Conservation (phyloP, 495 filamentous ascomycete species). For the Cetradonia linearis region DNA sequence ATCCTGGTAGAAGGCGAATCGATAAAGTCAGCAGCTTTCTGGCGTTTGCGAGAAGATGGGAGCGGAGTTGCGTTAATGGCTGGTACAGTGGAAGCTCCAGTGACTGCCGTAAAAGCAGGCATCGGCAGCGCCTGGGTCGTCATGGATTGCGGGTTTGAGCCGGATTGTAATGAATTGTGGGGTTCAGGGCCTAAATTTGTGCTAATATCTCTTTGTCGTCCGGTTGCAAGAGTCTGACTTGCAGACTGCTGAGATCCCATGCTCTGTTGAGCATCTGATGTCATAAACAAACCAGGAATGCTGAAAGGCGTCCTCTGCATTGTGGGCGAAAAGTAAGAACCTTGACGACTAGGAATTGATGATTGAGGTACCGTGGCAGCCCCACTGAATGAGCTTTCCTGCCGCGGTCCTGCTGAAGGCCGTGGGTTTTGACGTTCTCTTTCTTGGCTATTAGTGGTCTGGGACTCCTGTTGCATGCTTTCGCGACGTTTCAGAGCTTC, state of each 20-base stretch:
- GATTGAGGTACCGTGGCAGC: not conserved
- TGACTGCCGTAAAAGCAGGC: no score
- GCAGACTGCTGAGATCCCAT: not conserved
- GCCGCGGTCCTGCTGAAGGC: not conserved
- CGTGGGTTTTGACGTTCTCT: not conserved
- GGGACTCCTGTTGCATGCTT: conserved; percentile 27
- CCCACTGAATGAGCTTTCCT: not conserved
- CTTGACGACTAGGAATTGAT: conserved; percentile 15
- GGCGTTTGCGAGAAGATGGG: conserved; percentile 50
- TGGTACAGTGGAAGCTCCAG: not conserved
- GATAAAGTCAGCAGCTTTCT: conserved; percentile 73
- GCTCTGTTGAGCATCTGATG: conserved; percentile 21
- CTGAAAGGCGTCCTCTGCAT: conserved; percentile 26
- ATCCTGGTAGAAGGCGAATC: conserved; percentile 40
- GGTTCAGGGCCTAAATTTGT: not conserved
- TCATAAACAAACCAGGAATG: conserved; percentile 48
- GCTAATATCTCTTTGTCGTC: not conserved
- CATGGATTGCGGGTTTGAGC: not conserved
- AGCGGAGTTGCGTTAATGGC: not conserved
- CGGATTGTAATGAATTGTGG: not conserved
- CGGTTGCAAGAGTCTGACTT: not conserved
- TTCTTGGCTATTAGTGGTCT: conserved; percentile 6
- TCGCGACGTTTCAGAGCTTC: conserved; percentile 41
- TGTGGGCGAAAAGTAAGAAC: conserved; percentile 22
- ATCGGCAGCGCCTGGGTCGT: not conserved